Percentiles rank a stretch among this genome's conserved stretches.
Conservation (phyloP, 2,329 filamentous ascomycete genomes). For the Leptosphaerulina australis region DNA sequence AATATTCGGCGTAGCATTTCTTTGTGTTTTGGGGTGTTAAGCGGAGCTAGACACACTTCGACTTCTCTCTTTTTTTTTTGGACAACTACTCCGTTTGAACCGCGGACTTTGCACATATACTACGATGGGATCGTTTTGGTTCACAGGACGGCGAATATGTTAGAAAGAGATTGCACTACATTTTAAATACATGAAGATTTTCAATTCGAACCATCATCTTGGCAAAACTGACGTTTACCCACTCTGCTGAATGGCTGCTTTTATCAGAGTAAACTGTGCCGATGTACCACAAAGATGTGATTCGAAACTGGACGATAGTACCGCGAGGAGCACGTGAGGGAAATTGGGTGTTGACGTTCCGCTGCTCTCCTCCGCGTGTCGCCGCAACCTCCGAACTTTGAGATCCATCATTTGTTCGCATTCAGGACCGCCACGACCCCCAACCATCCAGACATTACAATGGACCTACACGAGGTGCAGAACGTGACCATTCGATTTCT, state of each 20-base stretch:
- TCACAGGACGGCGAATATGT: slow-evolving; percentile 43
- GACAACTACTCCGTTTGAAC: slow-evolving; percentile 28
- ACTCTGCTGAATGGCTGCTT: neutral
- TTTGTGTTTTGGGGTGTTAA: slow-evolving; percentile 41
- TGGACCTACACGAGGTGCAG: slow-evolving; percentile 64
- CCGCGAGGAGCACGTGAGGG: slow-evolving; percentile 16
- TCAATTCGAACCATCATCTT: slow-evolving; percentile 8
- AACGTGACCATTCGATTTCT: slow-evolving; percentile 60
- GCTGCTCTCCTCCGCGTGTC: slow-evolving; percentile 27
- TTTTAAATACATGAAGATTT: slow-evolving; percentile 40
- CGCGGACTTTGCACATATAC: slow-evolving; percentile 46
- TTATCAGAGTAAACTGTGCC: neutral
- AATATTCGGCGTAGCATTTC: slow-evolving; percentile 45
- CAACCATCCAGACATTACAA: slow-evolving; percentile 31
- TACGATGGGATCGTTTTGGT: slow-evolving; percentile 42
- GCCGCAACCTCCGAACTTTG: slow-evolving; percentile 30
- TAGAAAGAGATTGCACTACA: slow-evolving; percentile 47
- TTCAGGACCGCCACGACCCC: slow-evolving; percentile 6
- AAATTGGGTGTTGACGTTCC: slow-evolving; percentile 22
- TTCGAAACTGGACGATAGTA: neutral
- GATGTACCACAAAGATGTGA: neutral
- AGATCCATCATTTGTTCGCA: slow-evolving; percentile 1
- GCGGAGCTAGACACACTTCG: slow-evolving; percentile 35
- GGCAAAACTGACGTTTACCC: too few species aligned
- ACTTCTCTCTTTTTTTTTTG: slow-evolving; percentile 39